Conservation (phyloP, 768 basidiomycete genomes). For the Termitomyces sp. region DNA sequence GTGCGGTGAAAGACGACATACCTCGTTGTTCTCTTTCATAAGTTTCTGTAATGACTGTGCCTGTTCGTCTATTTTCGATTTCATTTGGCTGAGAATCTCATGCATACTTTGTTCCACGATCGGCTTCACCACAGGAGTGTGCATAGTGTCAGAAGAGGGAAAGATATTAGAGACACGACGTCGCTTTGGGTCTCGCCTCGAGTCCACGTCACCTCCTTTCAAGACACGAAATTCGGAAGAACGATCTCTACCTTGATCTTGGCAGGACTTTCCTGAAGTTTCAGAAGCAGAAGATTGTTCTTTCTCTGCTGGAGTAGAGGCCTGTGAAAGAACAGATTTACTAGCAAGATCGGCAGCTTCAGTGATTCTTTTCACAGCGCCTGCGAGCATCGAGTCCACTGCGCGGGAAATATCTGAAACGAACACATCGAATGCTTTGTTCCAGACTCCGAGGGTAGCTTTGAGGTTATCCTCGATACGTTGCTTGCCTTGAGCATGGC, state of each 20-base stretch:
- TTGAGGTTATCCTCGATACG: conserved; percentile 35
- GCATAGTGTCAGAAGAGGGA: conserved; percentile 2
- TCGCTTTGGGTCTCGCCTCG: conserved; percentile 23
- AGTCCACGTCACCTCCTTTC: conserved; percentile 7
- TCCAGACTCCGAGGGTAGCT: conserved; percentile 45
- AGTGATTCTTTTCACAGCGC: conserved; percentile 29
- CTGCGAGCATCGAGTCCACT: conserved; percentile 31
- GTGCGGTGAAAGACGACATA: conserved; percentile 13
- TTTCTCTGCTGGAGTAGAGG: conserved; percentile 1
- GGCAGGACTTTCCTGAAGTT: background rate
- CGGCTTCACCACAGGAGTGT: conserved; percentile 13
- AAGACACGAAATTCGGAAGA: background rate
- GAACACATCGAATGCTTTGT: conserved; percentile 39
- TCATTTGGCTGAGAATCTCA: conserved; percentile 42
- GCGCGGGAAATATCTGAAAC: conserved; percentile 36
- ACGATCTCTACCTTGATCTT: background rate
- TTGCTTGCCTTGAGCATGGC: conserved; percentile 40
- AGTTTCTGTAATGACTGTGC: conserved; percentile 38
- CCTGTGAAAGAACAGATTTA: background rate
- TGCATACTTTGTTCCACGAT: conserved; percentile 17
- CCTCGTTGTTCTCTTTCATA: conserved; percentile 47
- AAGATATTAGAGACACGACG: conserved; percentile 20
- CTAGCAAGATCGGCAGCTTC: conserved; percentile 16
- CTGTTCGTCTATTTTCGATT: conserved; percentile 47
- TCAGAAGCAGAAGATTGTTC: conserved; percentile 1